These are phyloP conservation scores for Venustampulla echinocandica DNA, from an alignment of 495 filamentous ascomycete genomes.

Conservation along the genomic window DNA sequence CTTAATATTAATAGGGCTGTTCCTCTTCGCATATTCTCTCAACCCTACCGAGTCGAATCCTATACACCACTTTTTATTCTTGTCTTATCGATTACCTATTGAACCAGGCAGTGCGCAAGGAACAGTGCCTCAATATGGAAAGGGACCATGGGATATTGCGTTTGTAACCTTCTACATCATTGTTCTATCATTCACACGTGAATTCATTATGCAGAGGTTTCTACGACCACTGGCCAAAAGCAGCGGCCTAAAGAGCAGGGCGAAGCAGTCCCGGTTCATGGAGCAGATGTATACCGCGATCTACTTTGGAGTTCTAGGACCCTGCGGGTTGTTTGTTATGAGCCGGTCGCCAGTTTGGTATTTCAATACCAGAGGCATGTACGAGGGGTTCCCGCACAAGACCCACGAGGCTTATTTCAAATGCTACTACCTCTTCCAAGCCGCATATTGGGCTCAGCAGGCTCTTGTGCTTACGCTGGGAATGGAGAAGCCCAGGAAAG, in stretches of 20 bases:
- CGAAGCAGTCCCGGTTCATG: constrained; percentile 90
- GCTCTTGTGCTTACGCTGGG: constrained; percentile 79
- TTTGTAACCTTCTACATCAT: constrained; percentile 89
- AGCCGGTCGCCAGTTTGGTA: constrained; percentile 89
- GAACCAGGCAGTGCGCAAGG: constrained; percentile 37
- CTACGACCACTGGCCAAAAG: constrained; percentile 69
- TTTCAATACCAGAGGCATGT: constrained; percentile 88
- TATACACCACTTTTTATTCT: constrained; percentile 78
- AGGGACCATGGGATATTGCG: constrained; percentile 73
- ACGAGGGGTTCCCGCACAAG: constrained; percentile 81
- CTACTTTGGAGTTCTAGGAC: constrained; percentile 82
- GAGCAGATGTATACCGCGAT: constrained; percentile 97
- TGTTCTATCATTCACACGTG: constrained; percentile 84
- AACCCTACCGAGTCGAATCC: constrained; percentile 79
- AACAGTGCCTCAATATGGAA: constrained; percentile 71
- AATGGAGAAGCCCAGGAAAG: constrained; percentile 92
- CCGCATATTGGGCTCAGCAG: constrained; percentile 94
- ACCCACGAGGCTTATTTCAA: constrained; percentile 85
- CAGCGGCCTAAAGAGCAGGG: constrained; percentile 60
- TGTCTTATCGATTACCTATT: constrained; percentile 71
- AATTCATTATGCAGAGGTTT: constrained; percentile 92
- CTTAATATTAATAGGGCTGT: constrained; percentile 54
- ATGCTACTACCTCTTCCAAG: constrained; percentile 93
- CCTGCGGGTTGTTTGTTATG: constrained; percentile 90
- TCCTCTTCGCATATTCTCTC: constrained; percentile 61